Evolutionary conservation across 768 basidiomycete species (phyloP).

Genomic region (Pilatotrama ljubarskyi): DNA sequence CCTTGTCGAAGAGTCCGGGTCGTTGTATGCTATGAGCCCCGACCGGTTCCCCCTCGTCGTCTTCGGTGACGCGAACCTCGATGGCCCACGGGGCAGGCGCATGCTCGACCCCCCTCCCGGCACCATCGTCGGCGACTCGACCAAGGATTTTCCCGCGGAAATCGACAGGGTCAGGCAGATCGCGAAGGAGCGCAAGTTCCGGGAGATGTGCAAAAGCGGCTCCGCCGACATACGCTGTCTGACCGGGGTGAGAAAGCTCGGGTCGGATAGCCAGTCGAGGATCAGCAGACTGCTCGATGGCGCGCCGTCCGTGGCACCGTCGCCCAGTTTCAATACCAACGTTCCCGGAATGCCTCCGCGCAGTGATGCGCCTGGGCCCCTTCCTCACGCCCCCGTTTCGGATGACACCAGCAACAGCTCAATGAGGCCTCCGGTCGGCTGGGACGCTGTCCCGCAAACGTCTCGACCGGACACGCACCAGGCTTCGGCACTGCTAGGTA

Average conservation of each 20-base stretch:
- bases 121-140: constrained; percentile 17
- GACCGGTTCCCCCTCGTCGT: constrained; percentile 79
- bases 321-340: constrained; percentile 26
- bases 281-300: constrained; percentile 61
- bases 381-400: constrained; percentile 4
- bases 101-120: constrained; percentile 39
- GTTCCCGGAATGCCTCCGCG: constrained; percentile 13
- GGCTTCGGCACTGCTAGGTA: not conserved
- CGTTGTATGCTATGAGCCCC: constrained; percentile 85
- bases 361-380: constrained; percentile 8
- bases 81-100: constrained; percentile 1
- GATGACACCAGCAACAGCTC: constrained; percentile 14
- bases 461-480: not conserved
- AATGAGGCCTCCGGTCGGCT: constrained; percentile 2
- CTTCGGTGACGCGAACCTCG: constrained; percentile 51
- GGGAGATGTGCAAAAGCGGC: constrained; percentile 40
- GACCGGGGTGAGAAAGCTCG: constrained; percentile 58
- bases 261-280: constrained; percentile 43
- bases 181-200: constrained; percentile 41
- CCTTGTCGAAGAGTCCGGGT: constrained; percentile 65
- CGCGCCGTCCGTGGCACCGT: constrained; percentile 41
- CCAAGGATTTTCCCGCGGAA: constrained; percentile 38
- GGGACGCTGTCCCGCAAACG: not conserved
- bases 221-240: constrained; percentile 55
- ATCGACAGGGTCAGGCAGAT: constrained; percentile 45